Base-by-base conservation (phyloP, 106 monocot species). In the Acorus gramineus region DNA sequence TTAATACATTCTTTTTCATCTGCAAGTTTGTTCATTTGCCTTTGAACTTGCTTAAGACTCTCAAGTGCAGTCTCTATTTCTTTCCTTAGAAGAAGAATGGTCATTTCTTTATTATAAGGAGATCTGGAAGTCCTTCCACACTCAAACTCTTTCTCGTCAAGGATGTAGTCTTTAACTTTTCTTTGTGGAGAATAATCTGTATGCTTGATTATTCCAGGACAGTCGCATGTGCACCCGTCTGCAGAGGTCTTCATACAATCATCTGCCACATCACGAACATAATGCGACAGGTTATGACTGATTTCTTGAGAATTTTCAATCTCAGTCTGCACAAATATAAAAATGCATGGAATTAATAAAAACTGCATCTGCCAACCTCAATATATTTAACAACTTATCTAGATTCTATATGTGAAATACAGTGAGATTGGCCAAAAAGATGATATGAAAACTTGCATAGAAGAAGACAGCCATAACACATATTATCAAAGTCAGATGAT, bases 61-160 rank as follows among this genome's bases (percentile, higher is more conserved):
- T 63, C 55, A 80, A 87, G 70, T 48, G 78, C 77, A 44, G 64
- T 73, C 28, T 76, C 76, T 46, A 88, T 6, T 66, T 92, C 92
- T 64, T 57, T 76, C 62, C 69, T 75, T 49, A 92, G 65, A 49
- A 78, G 76, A 49, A 59, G 6, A 56, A 84, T 68, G 8, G 59
- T 73, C 11, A 14, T 65, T 46, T 74, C 77, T 52, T 60, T 69
- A 44, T 81, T 60, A 66, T 58, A 52, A 44, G 9, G 28, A 65
- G 53, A 49, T 65, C 57, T 43, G n/a, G 63, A 44, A 11, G 59
- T 14, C 47, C 3, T 5, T 51, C 50, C n/a, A 46, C 51, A 52
- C 52, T 51, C 8, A 8, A 13, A 55, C 45, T 67, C 9, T 47
- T 67, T 4, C 56, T 67, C 11, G 10, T 3, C n/a, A 46, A 7